Evolutionary conservation across 768 basidiomycete species (phyloP).

Genomic region (Auricularia cornea): DNA sequence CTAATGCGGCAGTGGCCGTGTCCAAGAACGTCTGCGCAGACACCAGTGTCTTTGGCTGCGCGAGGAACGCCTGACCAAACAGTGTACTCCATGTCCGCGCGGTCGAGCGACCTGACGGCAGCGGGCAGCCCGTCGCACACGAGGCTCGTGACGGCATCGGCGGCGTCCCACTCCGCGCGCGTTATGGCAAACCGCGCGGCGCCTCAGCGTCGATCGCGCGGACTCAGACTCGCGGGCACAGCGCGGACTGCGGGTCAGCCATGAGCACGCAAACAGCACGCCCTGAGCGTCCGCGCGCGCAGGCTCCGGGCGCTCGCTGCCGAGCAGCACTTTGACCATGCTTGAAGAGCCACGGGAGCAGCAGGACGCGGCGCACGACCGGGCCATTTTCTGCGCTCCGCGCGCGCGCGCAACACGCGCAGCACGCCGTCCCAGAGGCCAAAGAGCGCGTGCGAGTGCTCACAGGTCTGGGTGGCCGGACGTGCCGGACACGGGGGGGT

Average conservation of each 20-base stretch:
- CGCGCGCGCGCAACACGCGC: conserved; percentile 48
- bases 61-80: conserved; percentile 48
- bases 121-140: conserved; percentile 57
- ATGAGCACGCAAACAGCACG: conserved; percentile 53
- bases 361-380: conserved; percentile 68
- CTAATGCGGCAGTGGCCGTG: conserved; percentile 45
- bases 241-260: conserved; percentile 49
- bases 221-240: conserved; percentile 49
- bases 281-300: conserved; percentile 63
- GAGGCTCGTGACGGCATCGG: conserved; percentile 53
- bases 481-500: no score
- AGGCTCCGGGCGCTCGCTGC: conserved; percentile 50
- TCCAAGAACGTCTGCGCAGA: conserved; percentile 48
- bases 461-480: no score
- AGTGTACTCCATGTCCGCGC: conserved; percentile 43
- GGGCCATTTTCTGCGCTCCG: conserved; percentile 22
- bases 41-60: conserved; percentile 28
- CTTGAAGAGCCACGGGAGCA: conserved; percentile 64
- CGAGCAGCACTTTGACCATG: conserved; percentile 61
- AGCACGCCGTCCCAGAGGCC: no score
- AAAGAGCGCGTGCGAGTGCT: no score
- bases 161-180: conserved; percentile 52
- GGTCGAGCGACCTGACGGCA: conserved; percentile 53
- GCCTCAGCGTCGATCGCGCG: conserved; percentile 35
- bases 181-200: conserved; percentile 48